Percentiles rank a stretch among this genome's conserved stretches.
These are phyloP conservation scores for Kurtzmaniella quercitrusa DNA, from an alignment of 1,139 yeast species.

Conservation along the genomic window DNA sequence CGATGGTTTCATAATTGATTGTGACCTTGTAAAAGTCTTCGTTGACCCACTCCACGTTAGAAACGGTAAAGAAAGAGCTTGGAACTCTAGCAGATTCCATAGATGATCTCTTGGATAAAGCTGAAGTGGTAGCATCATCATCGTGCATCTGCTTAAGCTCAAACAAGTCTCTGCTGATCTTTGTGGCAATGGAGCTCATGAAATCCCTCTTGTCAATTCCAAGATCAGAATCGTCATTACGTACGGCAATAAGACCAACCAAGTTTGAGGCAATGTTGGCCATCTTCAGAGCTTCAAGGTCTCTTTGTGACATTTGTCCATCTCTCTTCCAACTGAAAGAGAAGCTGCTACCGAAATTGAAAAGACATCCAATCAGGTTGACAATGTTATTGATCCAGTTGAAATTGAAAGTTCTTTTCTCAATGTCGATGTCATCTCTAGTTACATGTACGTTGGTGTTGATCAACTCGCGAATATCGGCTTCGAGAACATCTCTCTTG, in stretches of 20 bases:
- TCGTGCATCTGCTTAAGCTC: slow-evolving; percentile 3
- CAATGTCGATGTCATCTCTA: slow-evolving; percentile 1
- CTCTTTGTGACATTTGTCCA: slow-evolving; percentile 1
- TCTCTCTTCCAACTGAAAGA: slow-evolving; percentile 3
- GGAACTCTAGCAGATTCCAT: slow-evolving; percentile 15
- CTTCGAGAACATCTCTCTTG: slow-evolving; percentile 2
- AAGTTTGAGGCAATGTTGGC: slow-evolving; percentile 5
- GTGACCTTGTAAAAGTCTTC: slow-evolving; percentile 27
- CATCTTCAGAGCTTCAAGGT: background rate
- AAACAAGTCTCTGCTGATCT: slow-evolving; percentile 5
- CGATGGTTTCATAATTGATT: slow-evolving; percentile 20
- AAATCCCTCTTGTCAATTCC: slow-evolving; percentile 4
- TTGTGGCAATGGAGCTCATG: slow-evolving; percentile 1
- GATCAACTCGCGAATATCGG: slow-evolving; percentile 2
- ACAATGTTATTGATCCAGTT: background rate
- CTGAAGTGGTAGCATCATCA: slow-evolving; percentile 4
- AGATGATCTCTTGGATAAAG: slow-evolving; percentile 3
- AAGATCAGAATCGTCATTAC: slow-evolving; percentile 2
- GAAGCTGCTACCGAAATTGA: slow-evolving; percentile 1
- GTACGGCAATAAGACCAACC: slow-evolving; percentile 6
- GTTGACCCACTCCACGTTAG: slow-evolving; percentile 21
- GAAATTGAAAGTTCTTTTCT: background rate
- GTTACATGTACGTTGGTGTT: background rate
- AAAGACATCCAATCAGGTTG: slow-evolving; percentile 1
- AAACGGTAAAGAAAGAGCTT: slow-evolving; percentile 25